These are phyloP conservation scores for Stephania cephalantha DNA, from an alignment of 164 flowering plant species.

Conservation along the genomic window DNA sequence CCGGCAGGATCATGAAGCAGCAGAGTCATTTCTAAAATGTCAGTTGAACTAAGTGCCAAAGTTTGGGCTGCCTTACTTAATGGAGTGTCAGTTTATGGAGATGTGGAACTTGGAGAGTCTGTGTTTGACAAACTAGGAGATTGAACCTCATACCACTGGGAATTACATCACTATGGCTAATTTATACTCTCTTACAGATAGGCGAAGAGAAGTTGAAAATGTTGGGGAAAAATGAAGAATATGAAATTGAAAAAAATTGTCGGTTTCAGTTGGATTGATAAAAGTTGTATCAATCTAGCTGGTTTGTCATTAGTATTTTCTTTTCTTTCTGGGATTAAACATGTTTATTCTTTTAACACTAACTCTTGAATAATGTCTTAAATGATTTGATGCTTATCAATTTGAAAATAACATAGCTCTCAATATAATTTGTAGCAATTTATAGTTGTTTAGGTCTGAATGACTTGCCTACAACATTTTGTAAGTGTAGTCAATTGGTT, in stretches of 20 bases:
- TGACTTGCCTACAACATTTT: too few species aligned
- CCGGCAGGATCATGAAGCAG: slow-evolving; percentile 61
- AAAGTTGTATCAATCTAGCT: neutral
- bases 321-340: too few species aligned
- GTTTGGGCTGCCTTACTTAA: slow-evolving; percentile 78
- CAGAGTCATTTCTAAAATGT: slow-evolving; percentile 50
- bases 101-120: slow-evolving; percentile 59
- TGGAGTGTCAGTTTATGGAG: slow-evolving; percentile 60
- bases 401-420: too few species aligned
- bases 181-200: slow-evolving; percentile 64
- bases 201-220: slow-evolving; percentile 67
- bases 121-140: slow-evolving; percentile 47
- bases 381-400: too few species aligned
- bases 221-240: neutral
- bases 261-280: slow-evolving; percentile 74
- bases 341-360: too few species aligned
- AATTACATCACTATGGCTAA: slow-evolving; percentile 70
- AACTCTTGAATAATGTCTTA: too few species aligned
- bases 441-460: too few species aligned
- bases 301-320: too few species aligned
- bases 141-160: slow-evolving; percentile 73
- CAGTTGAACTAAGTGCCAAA: slow-evolving; percentile 58
- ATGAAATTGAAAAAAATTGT: slow-evolving; percentile 47
- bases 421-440: too few species aligned
- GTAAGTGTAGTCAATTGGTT: too few species aligned